Evolutionary conservation across 2,329 filamentous ascomycete species (phyloP), one percentile per base, ranked within the genome.

Genomic region (Venturia asperata): DNA sequence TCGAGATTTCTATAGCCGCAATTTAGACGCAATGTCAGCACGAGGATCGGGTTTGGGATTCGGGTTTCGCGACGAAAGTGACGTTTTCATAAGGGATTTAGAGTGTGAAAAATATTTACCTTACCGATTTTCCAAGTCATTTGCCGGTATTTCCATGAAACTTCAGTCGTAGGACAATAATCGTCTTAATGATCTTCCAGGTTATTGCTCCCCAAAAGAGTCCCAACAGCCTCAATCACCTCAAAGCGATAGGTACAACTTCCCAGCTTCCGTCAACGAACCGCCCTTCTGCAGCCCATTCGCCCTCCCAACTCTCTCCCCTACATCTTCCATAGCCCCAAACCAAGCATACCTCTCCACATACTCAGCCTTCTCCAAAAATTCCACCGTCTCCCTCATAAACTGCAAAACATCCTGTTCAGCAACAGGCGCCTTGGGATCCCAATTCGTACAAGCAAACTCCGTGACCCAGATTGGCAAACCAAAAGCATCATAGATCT

Each of bases 311-410:
- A 64, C 30, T 15, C 10, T 47, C 15, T 41, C 47, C 1, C 62
- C 62, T 19, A 64, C 62, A 30, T 64, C 47, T 5, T 37, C 41
- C 62, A 64, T 64, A 37, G 49, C 62, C n/a, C 62, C 62, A 24
- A 39, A 64, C 62, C 49, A 64, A 37, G 62, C 62, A 49, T 64
- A 56, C 24, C 39, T 52, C 27, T 64, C 62, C 11, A 64, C 45
- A 42, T 58, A 56, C 5, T 55, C 27, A 1, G 62, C 21, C n/a
- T 58, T 15, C 17, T 64, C 62, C 27, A 64, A 49, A 30, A 64
- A 64, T 5, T n/a, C n/a, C 10, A 64, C 24, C 24, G 45, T 27
- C 43, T 55, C 62, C n/a, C 21, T 58, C 62, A 64, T 64, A 24
- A 64, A 64, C 21, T 24, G 2, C 42, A 45, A 27, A 9, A 64